A percentile compares a stretch with the other conserved stretches of the same genome.
Conservation (phyloP, 352 stramenopile species). For the Globisporangium barbulae region DNA sequence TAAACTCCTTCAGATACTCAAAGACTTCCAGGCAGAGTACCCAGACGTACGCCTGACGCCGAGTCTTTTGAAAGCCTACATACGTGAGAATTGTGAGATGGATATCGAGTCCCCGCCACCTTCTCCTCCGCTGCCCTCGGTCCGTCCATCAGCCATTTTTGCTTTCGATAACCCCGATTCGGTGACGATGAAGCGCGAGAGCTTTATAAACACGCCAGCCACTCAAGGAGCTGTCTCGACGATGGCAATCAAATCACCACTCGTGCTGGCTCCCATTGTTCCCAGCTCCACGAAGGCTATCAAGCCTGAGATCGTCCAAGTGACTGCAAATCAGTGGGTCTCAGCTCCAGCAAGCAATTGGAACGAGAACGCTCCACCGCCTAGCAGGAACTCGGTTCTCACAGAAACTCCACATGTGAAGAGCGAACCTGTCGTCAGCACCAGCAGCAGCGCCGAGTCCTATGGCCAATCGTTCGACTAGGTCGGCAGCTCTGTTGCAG, state of each 20-base stretch:
- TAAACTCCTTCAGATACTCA: not conserved
- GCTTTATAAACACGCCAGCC: not conserved
- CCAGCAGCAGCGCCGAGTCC: not conserved
- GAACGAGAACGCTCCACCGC: not conserved
- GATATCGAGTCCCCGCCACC: not conserved
- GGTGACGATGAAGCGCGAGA: not conserved
- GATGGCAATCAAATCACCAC: not conserved
- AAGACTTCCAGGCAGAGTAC: not conserved
- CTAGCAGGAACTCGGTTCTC: not conserved
- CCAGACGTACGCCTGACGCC: not conserved
- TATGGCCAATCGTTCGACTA: not conserved
- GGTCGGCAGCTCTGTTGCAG: not conserved
- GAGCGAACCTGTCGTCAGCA: not conserved
- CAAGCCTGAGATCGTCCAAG: not conserved
- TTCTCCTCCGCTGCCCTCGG: no score
- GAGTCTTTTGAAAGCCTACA: not conserved
- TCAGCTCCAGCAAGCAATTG: not conserved
- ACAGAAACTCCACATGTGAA: not conserved
- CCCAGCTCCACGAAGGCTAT: not conserved
- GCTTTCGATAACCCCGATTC: not conserved
- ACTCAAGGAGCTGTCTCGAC: not conserved
- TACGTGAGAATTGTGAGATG: not conserved
- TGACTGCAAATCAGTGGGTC: not conserved
- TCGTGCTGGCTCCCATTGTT: not conserved
- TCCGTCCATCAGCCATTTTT: not conserved